These are phyloP conservation scores for Kodamaea laetipori DNA, from an alignment of 805 yeast species.

Conservation along the genomic window DNA sequence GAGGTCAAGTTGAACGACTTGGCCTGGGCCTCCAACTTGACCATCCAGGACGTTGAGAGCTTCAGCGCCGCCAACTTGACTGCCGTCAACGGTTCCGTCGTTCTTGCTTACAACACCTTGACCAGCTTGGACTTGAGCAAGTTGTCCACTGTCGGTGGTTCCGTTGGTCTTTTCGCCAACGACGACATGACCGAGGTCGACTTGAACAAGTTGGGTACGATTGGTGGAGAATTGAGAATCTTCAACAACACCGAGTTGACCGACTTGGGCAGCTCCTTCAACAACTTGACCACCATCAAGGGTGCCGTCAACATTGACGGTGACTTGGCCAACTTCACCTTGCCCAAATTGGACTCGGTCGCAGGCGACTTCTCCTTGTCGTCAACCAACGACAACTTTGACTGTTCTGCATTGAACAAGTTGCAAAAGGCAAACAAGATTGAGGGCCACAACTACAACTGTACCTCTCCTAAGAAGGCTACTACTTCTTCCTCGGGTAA, in stretches of 20 bases:
- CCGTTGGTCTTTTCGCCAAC: slow-evolving; percentile 44
- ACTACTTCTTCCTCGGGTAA: slow-evolving; percentile 18
- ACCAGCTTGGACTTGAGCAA: slow-evolving; percentile 30
- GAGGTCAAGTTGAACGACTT: slow-evolving; percentile 36
- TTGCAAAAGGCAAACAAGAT: slow-evolving; percentile 35
- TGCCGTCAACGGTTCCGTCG: slow-evolving; percentile 43
- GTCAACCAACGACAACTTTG: slow-evolving; percentile 40
- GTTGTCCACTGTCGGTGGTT: slow-evolving; percentile 40
- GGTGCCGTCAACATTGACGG: slow-evolving; percentile 46
- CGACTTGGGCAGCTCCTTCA: slow-evolving; percentile 33
- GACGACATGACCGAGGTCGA: slow-evolving; percentile 39
- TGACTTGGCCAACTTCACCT: slow-evolving; percentile 40
- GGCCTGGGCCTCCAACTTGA: slow-evolving; percentile 46
- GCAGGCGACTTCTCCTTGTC: slow-evolving; percentile 44
- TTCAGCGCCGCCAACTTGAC: slow-evolving; percentile 35
- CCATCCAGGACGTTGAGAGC: slow-evolving; percentile 42
- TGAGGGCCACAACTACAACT: slow-evolving; percentile 47
- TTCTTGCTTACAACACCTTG: slow-evolving; percentile 43
- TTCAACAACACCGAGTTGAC: slow-evolving; percentile 43
- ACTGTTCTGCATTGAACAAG: slow-evolving; percentile 37
- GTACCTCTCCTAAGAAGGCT: slow-evolving; percentile 36
- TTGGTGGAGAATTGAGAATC: slow-evolving; percentile 45
- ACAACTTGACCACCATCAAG: slow-evolving; percentile 32
- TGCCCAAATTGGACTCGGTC: slow-evolving; percentile 38
- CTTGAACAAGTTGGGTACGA: slow-evolving; percentile 31